Evolutionary conservation across 2,329 filamentous ascomycete species (phyloP).

Genomic region (Calonectria honghensis): DNA sequence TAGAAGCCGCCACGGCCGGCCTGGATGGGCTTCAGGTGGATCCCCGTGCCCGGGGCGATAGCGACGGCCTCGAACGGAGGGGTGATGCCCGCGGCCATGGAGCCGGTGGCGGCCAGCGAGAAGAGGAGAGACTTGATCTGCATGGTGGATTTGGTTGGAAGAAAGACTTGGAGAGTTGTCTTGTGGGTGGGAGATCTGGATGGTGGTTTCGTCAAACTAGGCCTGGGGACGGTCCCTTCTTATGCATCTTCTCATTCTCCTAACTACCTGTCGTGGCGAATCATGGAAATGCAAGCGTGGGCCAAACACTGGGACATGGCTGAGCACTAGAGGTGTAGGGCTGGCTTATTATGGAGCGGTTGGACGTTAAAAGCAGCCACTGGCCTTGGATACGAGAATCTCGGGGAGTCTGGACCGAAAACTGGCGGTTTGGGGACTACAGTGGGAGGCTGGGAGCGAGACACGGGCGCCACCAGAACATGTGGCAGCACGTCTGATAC

Average conservation of each 20-base stretch:
- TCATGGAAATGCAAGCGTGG: not conserved
- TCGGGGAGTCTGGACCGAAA: not conserved
- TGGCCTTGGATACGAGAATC: not conserved
- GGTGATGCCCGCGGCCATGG: slow-evolving; percentile 53
- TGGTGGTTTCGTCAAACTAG: not conserved
- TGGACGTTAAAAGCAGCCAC: not conserved
- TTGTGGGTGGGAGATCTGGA: not conserved
- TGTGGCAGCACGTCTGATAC: not conserved
- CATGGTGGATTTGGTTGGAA: slow-evolving; percentile 45
- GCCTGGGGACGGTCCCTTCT: not conserved
- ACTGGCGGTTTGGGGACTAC: not conserved
- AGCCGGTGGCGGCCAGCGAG: slow-evolving; percentile 52
- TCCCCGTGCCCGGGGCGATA: slow-evolving; percentile 67
- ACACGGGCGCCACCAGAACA: not conserved
- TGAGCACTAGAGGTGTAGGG: not conserved
- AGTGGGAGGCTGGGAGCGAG: not conserved
- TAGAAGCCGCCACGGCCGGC: slow-evolving; percentile 67
- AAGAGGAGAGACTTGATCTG: slow-evolving; percentile 55
- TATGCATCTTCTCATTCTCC: not conserved
- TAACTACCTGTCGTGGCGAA: not conserved
- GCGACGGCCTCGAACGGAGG: slow-evolving; percentile 69
- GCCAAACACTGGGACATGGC: not conserved
- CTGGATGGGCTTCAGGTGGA: slow-evolving; percentile 68
- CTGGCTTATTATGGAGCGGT: not conserved
- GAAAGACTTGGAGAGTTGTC: not conserved